phyloP scores from a whole-genome alignment of 2,329 filamentous ascomycete genomes.

The Epichloe sibirici region DNA sequence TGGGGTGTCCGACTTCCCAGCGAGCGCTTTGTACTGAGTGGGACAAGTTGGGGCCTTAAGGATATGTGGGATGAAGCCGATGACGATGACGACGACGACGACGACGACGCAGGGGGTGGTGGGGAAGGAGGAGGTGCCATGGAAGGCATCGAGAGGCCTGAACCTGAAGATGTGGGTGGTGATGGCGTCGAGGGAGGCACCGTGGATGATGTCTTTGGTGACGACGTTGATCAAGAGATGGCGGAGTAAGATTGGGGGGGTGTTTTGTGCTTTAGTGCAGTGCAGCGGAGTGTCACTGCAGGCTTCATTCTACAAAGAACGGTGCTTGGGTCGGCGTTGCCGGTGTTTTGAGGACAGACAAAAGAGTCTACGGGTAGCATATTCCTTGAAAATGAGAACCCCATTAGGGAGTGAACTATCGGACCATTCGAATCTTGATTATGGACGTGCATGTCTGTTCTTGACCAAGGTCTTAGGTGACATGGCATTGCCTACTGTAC shows the following conservation, averaged over 20 bases:
- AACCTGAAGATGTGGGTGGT: slow-evolving; percentile 29
- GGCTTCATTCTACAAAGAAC: not conserved
- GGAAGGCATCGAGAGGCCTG: slow-evolving; percentile 32
- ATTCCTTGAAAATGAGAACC: not conserved
- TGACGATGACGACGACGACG: slow-evolving; percentile 28
- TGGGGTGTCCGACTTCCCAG: slow-evolving; percentile 56
- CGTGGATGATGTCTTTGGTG: slow-evolving; percentile 42
- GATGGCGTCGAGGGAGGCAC: slow-evolving; percentile 38
- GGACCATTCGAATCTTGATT: not conserved
- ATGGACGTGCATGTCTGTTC: not conserved
- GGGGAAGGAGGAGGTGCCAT: slow-evolving; percentile 33
- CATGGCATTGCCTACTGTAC: not conserved
- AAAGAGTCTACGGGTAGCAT: not conserved
- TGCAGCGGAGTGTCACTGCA: not conserved
- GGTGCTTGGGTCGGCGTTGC: slow-evolving; percentile 5
- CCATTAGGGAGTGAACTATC: not conserved
- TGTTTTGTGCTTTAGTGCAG: not conserved
- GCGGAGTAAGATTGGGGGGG: slow-evolving; percentile 25
- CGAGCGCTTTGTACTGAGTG: slow-evolving; percentile 56
- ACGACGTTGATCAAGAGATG: slow-evolving; percentile 45
- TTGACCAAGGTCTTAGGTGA: too few relatives aligned
- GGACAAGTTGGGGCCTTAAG: slow-evolving; percentile 51
- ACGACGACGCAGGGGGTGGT: slow-evolving; percentile 29
- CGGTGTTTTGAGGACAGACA: slow-evolving; percentile 4
- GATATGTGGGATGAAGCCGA: slow-evolving; percentile 43